Evolutionary conservation across 2,329 filamentous ascomycete genomes (phyloP).

Genomic region (Fusarium sp.): DNA sequence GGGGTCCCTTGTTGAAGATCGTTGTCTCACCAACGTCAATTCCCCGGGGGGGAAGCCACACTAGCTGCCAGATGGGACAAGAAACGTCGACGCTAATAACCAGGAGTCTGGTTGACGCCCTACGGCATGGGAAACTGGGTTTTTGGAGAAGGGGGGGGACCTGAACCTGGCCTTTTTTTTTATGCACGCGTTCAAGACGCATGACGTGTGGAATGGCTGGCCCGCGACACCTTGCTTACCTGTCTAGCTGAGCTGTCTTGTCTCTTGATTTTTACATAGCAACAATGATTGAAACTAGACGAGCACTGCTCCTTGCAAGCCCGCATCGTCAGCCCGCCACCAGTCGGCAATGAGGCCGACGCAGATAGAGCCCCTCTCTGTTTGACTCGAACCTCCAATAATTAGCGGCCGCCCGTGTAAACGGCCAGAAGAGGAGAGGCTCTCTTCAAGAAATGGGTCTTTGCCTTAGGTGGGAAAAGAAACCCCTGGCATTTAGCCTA

Average conservation of each 20-base stretch:
- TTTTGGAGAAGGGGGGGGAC: not conserved
- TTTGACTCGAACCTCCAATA: not conserved
- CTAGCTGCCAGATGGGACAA: not conserved
- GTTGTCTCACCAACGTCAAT: slow-evolving; percentile 26
- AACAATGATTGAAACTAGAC: not conserved
- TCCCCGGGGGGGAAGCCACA: slow-evolving; percentile 1
- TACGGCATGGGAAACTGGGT: not conserved
- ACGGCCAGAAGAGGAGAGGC: not conserved
- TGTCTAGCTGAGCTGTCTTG: not conserved
- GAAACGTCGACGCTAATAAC: slow-evolving; percentile 7
- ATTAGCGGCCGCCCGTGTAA: not conserved
- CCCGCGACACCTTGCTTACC: not conserved
- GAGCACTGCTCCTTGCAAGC: not conserved
- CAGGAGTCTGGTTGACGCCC: slow-evolving; percentile 12
- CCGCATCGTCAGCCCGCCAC: not conserved
- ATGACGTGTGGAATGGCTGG: not conserved
- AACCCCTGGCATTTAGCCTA: not conserved
- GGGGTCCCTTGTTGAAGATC: slow-evolving; percentile 27
- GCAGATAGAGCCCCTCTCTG: not conserved
- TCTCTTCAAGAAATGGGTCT: not conserved
- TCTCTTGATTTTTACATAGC: not conserved
- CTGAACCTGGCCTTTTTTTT: not conserved
- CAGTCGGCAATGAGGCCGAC: not conserved
- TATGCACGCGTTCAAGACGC: slow-evolving; percentile 7
- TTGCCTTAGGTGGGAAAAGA: not conserved